These are phyloP conservation scores for Oenanthe javanica DNA, from an alignment of 140 eudicot species.

Conservation along the genomic window DNA sequence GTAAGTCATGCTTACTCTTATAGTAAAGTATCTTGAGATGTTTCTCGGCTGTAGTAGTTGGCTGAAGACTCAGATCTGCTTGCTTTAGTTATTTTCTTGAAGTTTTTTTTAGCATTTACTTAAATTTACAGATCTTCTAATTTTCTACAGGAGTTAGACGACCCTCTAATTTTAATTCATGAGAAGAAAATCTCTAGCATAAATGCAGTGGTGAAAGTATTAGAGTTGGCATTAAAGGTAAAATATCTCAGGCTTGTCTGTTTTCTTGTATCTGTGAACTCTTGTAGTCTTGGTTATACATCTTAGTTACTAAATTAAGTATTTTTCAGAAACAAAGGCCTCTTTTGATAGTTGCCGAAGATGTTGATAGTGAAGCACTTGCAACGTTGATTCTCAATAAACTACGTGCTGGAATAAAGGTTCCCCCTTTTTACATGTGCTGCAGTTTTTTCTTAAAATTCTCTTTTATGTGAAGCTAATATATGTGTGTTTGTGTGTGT, in stretches of 20 bases:
- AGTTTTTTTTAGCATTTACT: neutral
- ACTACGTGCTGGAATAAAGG: slow-evolving; percentile 87
- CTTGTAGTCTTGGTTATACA: neutral
- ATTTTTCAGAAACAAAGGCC: slow-evolving; percentile 61
- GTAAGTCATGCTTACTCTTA: slow-evolving; percentile 29
- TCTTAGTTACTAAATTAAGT: neutral
- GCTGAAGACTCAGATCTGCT: neutral
- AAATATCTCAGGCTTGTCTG: neutral
- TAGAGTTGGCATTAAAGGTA: slow-evolving; percentile 91
- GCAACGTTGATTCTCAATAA: slow-evolving; percentile 79
- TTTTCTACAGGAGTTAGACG: slow-evolving; percentile 62
- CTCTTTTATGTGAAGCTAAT: neutral
- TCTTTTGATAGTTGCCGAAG: slow-evolving; percentile 40
- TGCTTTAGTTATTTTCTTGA: neutral
- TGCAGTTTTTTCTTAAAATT: neutral
- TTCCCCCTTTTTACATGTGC: slow-evolving; percentile 3
- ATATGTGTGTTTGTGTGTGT: neutral
- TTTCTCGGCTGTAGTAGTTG: neutral
- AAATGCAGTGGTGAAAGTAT: slow-evolving; percentile 58
- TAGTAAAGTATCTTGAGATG: neutral
- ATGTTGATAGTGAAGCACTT: slow-evolving; percentile 80
- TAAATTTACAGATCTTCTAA: neutral
- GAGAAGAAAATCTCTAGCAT: slow-evolving; percentile 83
- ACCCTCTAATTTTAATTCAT: slow-evolving; percentile 69
- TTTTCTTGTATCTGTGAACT: neutral